A percentile compares a stretch with the other conserved stretches of the same genome.
Evolutionary conservation across 306 rosid species (phyloP).

Genomic region (Rubus parviflorus): DNA sequence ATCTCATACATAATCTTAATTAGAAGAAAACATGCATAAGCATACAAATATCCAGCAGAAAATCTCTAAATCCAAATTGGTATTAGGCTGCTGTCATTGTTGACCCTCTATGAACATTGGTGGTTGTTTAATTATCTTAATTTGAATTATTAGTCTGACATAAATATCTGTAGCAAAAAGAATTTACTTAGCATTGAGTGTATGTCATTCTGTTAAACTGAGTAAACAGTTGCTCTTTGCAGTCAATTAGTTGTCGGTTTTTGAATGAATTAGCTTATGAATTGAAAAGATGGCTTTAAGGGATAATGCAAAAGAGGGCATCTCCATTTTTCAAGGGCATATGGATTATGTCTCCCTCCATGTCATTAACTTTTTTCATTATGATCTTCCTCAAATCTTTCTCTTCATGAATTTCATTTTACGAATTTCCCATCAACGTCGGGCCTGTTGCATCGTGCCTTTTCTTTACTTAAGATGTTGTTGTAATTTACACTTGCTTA

Average conservation of each 20-base stretch:
- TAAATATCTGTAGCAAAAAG: not conserved
- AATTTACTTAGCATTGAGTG: constrained; percentile 17
- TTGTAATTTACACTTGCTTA: constrained; percentile 32
- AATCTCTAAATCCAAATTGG: not conserved
- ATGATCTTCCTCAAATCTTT: constrained; percentile 45
- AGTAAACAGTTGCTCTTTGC: constrained; percentile 39
- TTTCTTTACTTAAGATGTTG: constrained; percentile 42
- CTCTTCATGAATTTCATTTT: constrained; percentile 46
- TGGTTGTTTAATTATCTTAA: not conserved
- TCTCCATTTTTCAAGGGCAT: constrained; percentile 62
- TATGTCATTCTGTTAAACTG: constrained; percentile 9
- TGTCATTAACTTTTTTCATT: constrained; percentile 47
- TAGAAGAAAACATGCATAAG: not conserved
- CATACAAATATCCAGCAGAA: constrained; percentile 2
- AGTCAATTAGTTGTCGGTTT: constrained; percentile 61
- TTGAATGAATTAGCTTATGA: constrained; percentile 32
- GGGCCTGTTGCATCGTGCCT: constrained; percentile 31
- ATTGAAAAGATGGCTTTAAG: constrained; percentile 37
- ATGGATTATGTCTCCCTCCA: constrained; percentile 68
- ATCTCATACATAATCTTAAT: not conserved
- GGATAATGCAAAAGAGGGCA: constrained; percentile 42
- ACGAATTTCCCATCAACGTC: constrained; percentile 48
- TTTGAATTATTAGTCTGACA: not conserved
- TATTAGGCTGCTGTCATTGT: constrained; percentile 1
- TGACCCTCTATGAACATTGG: not conserved